Percentiles rank a stretch among this genome's conserved stretches.
phyloP scores from a whole-genome alignment of 805 yeast genomes.

The Scheffersomyces amazonensis region DNA sequence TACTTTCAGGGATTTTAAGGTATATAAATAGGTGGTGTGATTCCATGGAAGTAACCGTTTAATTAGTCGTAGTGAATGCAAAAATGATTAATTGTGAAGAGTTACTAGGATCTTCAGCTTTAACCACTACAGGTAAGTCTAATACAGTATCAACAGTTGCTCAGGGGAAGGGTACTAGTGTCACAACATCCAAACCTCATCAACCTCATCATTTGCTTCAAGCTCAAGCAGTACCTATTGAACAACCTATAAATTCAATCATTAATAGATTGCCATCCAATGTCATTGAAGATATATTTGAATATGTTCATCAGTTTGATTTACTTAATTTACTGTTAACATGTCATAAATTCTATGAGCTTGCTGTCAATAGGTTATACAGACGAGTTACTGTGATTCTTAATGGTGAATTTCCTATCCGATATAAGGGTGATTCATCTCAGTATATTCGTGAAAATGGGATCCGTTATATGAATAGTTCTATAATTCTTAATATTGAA shows the following conservation, averaged over 20 bases:
- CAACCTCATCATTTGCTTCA: not conserved
- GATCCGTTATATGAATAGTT: conserved; percentile 24
- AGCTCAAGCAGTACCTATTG: not conserved
- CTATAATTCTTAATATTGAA: conserved; percentile 19
- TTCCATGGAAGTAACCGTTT: too few relatives aligned
- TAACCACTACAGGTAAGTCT: too few relatives aligned
- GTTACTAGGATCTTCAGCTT: too few relatives aligned
- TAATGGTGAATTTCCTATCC: conserved; percentile 23
- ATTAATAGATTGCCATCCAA: conserved; percentile 11
- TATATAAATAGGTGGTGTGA: too few relatives aligned
- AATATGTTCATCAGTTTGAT: conserved; percentile 30
- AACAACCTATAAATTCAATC: conserved; percentile 10
- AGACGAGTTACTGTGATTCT: conserved; percentile 27
- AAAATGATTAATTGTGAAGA: too few relatives aligned
- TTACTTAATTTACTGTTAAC: conserved; percentile 21
- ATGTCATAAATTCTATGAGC: conserved; percentile 15
- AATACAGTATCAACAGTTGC: too few relatives aligned
- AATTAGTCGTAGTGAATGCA: too few relatives aligned
- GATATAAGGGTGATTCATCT: conserved; percentile 11
- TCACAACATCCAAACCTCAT: not conserved
- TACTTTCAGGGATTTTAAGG: too few relatives aligned
- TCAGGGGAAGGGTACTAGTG: too few relatives aligned
- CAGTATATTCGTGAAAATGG: conserved; percentile 25
- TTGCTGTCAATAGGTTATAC: conserved; percentile 24
- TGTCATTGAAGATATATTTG: conserved; percentile 13